A percentile compares a stretch with the other conserved stretches of the same genome.
phyloP scores from a whole-genome alignment of 164 flowering plant genomes.

The Dillenia suffruticosa region DNA sequence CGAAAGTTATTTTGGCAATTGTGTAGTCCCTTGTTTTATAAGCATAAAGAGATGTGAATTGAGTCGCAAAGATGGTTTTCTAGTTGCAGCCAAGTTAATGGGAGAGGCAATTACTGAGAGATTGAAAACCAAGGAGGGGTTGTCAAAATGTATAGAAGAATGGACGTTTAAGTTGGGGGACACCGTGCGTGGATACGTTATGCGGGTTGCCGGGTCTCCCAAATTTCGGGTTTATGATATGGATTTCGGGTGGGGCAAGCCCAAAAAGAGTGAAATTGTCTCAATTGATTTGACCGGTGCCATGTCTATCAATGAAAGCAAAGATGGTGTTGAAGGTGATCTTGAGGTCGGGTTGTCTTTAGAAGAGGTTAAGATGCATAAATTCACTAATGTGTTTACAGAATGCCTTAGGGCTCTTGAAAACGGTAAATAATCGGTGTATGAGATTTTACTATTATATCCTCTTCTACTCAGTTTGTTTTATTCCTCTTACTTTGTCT shows the following conservation, averaged over 20 bases:
- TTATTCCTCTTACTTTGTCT: no score
- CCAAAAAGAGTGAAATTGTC: constrained; percentile 1
- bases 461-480: no score
- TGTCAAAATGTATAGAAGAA: constrained; percentile 9
- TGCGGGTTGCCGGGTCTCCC: constrained; percentile 10
- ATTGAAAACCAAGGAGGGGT: constrained; percentile 4
- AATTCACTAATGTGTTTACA: neutral
- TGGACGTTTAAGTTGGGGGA: neutral
- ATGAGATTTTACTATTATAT: no score
- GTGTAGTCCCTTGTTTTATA: neutral
- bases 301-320: constrained; percentile 5
- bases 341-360: constrained; percentile 9
- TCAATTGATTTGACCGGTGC: constrained; percentile 1
- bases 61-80: neutral
- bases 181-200: no score
- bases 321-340: neutral
- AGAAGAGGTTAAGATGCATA: constrained; percentile 1
- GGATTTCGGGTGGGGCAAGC: constrained; percentile 14
- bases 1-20: constrained; percentile 1
- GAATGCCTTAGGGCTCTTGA: no score
- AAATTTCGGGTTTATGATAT: constrained; percentile 7
- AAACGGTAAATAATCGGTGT: no score
- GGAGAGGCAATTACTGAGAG: neutral
- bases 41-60: neutral
- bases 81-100: neutral